Evolutionary conservation across 163 green algal species (phyloP), one percentile per base, ranked within the genome.

Genomic region (Chloromonas sp.): DNA sequence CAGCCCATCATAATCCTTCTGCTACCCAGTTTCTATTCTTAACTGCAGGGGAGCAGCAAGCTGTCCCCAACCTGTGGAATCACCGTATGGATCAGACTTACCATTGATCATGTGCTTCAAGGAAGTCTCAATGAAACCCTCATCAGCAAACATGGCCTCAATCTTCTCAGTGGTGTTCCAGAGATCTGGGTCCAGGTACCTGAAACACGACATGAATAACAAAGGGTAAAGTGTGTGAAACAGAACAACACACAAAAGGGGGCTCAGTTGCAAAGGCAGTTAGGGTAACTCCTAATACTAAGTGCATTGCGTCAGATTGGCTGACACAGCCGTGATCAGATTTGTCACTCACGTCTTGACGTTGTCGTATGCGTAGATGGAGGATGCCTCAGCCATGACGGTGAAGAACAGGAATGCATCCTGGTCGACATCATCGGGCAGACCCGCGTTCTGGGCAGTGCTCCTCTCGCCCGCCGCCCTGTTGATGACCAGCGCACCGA

Each of bases 401-500:
- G 62, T 85, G 89, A 94, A 96, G 79, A 92, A 90, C 61, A 95
- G 83, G 66, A 95, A 84, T 2, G 93, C 74, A 87, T 97, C 93
- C 60, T 86, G 83, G 83, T 91, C 86, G 60, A 91, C 87, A 60
- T 89, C 87, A 2, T 70, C 3, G 14, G 86, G 74, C 70, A 2
- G 0, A 14, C 14, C 1, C 0, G 57, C 3, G 60, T 15, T 81
- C 71, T 60, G 60, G 36, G 36, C 36, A 78, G 57, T 61, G 61
- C 15, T n/a, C 3, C 78, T 84, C 15, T 5, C 2, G 3, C 2
- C 59, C 11, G 2, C n/a, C 74, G 2, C 70, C 2, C 15, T 59
- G 0, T 89, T 93, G 74, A 97, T 85, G 58, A 97, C 88, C 71
- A 97, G 92, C 2, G 86, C 85, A 14, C 94, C 94, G 57, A 92